phyloP scores from a whole-genome alignment of 306 rosid genomes.

The Prunus mume region DNA sequence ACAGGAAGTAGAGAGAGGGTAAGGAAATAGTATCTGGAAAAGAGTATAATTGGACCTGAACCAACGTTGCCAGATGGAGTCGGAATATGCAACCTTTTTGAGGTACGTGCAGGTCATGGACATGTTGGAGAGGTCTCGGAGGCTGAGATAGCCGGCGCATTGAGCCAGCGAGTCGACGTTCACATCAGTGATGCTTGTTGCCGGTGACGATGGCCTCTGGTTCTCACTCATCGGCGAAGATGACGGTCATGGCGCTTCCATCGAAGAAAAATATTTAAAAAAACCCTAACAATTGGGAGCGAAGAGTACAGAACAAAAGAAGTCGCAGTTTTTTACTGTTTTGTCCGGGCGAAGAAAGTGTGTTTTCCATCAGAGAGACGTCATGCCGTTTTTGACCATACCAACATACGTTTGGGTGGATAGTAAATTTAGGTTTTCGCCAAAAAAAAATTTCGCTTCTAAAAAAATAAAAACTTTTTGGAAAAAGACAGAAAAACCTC shows the following conservation, averaged over 20 bases:
- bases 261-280: not conserved
- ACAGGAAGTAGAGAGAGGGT: not conserved
- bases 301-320: not conserved
- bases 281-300: not conserved
- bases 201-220: not conserved
- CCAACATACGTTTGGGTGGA: not conserved
- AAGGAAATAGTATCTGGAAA: not conserved
- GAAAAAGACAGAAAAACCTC: no score
- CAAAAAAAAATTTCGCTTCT: no score
- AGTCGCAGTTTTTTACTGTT: not conserved
- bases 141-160: slow-evolving; percentile 46
- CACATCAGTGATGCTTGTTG: slow-evolving; percentile 44
- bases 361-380: not conserved
- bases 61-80: slow-evolving; percentile 62
- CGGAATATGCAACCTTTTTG: slow-evolving; percentile 64
- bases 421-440: no score
- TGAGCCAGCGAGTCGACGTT: slow-evolving; percentile 56
- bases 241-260: slow-evolving; percentile 30
- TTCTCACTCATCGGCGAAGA: slow-evolving; percentile 14
- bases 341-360: not conserved
- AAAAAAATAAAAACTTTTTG: no score
- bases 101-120: slow-evolving; percentile 63
- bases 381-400: not conserved
- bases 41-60: slow-evolving; percentile 41
- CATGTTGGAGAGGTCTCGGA: slow-evolving; percentile 61